Percentiles rank a stretch among this genome's conserved stretches.
Conservation (phyloP, 139 green algal genomes). For the Chlamydomonas sp. region DNA sequence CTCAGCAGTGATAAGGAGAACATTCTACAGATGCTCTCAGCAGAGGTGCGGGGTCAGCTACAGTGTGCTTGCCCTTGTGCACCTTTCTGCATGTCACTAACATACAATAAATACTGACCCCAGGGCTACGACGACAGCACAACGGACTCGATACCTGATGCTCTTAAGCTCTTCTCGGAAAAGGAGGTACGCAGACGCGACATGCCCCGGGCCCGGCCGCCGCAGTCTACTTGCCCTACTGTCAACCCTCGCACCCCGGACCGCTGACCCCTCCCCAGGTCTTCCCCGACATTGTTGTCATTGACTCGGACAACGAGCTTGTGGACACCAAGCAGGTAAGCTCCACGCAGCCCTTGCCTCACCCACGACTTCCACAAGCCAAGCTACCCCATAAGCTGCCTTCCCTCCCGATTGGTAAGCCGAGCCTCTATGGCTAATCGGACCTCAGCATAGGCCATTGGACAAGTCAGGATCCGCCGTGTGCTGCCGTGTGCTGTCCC, state of each 20-base stretch:
- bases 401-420: no score
- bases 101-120: background rate
- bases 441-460: no score
- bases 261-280: background rate
- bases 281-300: constrained; percentile 42
- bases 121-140: constrained; percentile 43
- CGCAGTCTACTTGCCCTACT: no score
- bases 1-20: constrained; percentile 32
- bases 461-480: no score
- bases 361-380: no score
- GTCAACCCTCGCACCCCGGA: no score
- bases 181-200: constrained; percentile 1
- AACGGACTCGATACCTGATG: constrained; percentile 11
- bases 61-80: background rate
- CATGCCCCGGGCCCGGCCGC: no score
- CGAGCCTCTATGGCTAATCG: no score
- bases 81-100: background rate
- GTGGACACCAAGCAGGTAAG: constrained; percentile 23
- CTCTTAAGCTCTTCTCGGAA: constrained; percentile 20
- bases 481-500: no score
- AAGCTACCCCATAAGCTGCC: no score
- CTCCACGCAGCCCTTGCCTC: no score
- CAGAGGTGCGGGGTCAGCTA: constrained; percentile 8
- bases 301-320: constrained; percentile 39
- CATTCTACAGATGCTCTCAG: constrained; percentile 28